A percentile compares a stretch with the other conserved stretches of the same genome.
phyloP scores from a whole-genome alignment of 108 stramenopile genomes.

The Cyclotella atomus region DNA sequence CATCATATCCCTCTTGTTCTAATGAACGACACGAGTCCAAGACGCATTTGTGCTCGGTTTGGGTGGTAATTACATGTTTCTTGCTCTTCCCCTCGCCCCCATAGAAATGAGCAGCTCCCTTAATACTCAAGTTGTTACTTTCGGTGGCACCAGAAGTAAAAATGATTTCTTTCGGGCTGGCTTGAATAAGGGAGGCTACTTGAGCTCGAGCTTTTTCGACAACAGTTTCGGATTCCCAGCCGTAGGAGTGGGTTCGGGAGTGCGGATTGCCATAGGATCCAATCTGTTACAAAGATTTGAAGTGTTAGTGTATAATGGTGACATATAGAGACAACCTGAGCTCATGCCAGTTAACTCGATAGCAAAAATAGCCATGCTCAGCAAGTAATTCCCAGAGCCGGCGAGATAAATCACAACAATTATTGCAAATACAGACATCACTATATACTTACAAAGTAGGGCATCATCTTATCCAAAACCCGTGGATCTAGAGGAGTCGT shows the following conservation, averaged over 20 bases:
- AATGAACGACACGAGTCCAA: slow-evolving; percentile 95
- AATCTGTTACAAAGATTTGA: slow-evolving; percentile 57
- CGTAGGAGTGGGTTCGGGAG: slow-evolving; percentile 96
- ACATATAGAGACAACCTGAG: no score
- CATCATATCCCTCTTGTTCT: slow-evolving; percentile 97
- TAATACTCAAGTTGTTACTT: slow-evolving; percentile 97
- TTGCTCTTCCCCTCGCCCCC: slow-evolving; percentile 53
- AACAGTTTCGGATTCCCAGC: slow-evolving; percentile 95
- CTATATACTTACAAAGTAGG: slow-evolving; percentile 77
- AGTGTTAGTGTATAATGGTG: no score
- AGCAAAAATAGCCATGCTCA: no score
- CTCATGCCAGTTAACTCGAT: no score
- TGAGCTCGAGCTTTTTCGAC: slow-evolving; percentile 91
- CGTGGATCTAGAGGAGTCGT: slow-evolving; percentile 99
- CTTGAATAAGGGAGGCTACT: slow-evolving; percentile 91
- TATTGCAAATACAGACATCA: background rate
- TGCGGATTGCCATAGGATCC: slow-evolving; percentile 98
- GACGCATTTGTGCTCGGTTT: slow-evolving; percentile 99
- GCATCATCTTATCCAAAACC: slow-evolving; percentile 98
- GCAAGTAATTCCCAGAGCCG: no score
- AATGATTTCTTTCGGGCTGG: slow-evolving; percentile 94
- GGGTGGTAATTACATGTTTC: slow-evolving; percentile 97
- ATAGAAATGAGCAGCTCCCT: slow-evolving; percentile 97
- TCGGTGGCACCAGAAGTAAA: slow-evolving; percentile 99
- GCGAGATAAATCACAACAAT: background rate